Base-by-base conservation (phyloP, 441 rosid species). In the Erysimum cheiri region DNA sequence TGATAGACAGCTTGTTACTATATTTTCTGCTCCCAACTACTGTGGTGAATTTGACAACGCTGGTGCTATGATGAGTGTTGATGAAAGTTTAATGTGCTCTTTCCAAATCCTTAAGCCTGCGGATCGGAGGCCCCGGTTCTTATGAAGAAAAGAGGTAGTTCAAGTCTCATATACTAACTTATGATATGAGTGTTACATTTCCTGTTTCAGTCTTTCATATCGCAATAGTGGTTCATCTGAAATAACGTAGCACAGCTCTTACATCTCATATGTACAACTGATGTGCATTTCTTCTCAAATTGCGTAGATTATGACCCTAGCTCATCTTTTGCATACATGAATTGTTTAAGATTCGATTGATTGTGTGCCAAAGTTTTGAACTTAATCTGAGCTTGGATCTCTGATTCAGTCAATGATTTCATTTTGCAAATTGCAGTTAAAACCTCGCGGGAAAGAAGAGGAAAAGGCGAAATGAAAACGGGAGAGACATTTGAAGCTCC, bases 21-120 rank as follows among this genome's bases (percentile, higher is more conserved):
- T 88, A 70, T 88, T 88, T 62, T 88, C 93, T 10, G 93, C 93
- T 35, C 93, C 93, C 4, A 88, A 88, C 72, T 88, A 88, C 72
- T 88, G 93, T 12, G 93, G 93, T 6, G 90, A 84, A 83, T 88
- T 86, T 65, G 90, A 86, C 64, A 88, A 88, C 76, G 88, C 93
- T 12, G 93, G 90, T 71, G 93, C 89, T 17, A 77, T 88, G 89
- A 88, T 88, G 93, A 88, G 90, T 39, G 93, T 88, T 67, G 93
- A 88, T 78, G 86, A 84, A 70, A 86, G 88, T 81, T 80, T 88
- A 60, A 86, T 88, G 89, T 88, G 93, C 71, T 88, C 93, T 43
- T 88, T 88, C 78, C 90, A 88, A 80, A 84, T 88, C 72, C 87
- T 88, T 69, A 88, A 86, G 76, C 90, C 93, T 64, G 84, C 85